Evolutionary conservation across 2,329 filamentous ascomycete genomes (phyloP), one percentile per base, ranked within the genome.

Genomic region (Alternaria sp.): DNA sequence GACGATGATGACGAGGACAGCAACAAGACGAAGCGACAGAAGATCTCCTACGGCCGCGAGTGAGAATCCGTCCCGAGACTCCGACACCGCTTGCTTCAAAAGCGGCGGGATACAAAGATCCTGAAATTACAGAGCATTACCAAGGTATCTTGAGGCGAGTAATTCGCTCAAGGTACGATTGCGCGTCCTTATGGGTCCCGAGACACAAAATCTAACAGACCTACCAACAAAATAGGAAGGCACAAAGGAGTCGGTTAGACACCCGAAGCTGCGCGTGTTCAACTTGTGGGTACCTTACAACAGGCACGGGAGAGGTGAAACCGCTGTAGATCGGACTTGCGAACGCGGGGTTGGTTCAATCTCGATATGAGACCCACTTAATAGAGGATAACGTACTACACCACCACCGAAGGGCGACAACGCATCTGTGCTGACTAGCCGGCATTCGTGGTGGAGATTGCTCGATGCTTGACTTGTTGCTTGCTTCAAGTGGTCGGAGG

Each of bases 41-140:
- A 85, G 74, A 84, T 85, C 52, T 81, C 79, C n/a, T 85, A 84
- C 65, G 80, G 80, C 20, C 71, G 82, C 54, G 82, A 84, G 52
- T 82, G 75, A 80, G 57, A 45, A 40, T 49, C 18, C 22, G 32
- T 36, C 34, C 34, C 30, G 25, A 49, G 28, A 36, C 54, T 49
- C 52, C 45, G 48, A 46, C 45, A 52, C 43, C 50, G 51, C 44
- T 18, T 4, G 44, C 36, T 25, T 41, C 46, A 32, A 43, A 20
- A 28, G 36, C 10, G 40, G 59, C 32, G 55, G 43, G n/a, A 46
- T 49, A 46, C 34, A 45, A 54, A 25, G 18, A 46, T 25, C 44
- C 57, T 41, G 52, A 43, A 56, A 60, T 51, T 46, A 59, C 57
- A 28, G 20, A 36, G 41, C 28, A 56, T 46, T 20, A 60, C 44